Evolutionary conservation across 768 basidiomycete genomes (phyloP), one percentile per base, ranked within the genome.

Genomic region (Cyclocybe cylindracea): DNA sequence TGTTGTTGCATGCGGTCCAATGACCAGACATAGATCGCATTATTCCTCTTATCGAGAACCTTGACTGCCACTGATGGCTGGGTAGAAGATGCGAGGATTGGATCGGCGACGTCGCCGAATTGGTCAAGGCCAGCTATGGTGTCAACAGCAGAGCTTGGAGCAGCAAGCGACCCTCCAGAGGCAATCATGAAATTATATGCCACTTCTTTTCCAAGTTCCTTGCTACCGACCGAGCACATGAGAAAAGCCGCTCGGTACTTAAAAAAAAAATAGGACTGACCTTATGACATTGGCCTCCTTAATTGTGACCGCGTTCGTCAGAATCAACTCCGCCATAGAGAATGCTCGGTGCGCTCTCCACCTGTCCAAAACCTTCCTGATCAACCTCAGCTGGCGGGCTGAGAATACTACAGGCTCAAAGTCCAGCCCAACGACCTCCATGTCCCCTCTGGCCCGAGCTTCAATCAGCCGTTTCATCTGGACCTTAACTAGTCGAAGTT

Each of bases 221-320:
- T 89, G 72, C 94, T 94, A 64, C 37, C 44, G 51, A 52, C 49
- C 39, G 36, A 13, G 18, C 29, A 31, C 39, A 14, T 57, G 19
- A 57, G 48, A 44, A 29, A 36, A 53, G 33, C 36, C 31, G 13
- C 29, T 9, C 34, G 11, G 39, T 51, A 29, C 38, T 16, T 32
- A 19, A 46, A 13, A 19, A 37, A 54, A 56, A 34, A 3, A 43
- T 60, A 53, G 42, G 55, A 42, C 78, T 40, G 56, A 87, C 89
- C 91, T 93, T 60, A 97, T 89, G 41, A 98, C 79, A 67, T 97
- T 98, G 5, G 94, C 96, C 70, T 99, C 97, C 69, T 97, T 95
- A 37, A 98, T 76, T 49, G 87, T 66, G 1, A 94, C 86, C 8
- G 95, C 95, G 64, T 82, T 87, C 5, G 88, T 86, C 46, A 98